phyloP scores from a whole-genome alignment of 176 grass and related monocot genomes.

The Metroxylon sagu region DNA sequence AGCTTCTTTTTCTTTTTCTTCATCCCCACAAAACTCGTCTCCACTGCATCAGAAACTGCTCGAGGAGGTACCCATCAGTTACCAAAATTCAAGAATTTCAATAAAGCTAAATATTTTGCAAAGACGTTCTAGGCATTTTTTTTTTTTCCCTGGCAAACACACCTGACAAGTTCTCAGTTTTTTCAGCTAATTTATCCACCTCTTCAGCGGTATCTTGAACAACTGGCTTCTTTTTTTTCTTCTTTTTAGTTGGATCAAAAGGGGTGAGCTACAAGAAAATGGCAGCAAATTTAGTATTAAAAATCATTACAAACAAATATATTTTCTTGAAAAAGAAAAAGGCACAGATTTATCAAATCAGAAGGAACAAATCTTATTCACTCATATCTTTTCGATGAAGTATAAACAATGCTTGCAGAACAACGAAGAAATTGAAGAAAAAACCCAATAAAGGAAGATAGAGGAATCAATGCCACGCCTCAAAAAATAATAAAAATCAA shows the following conservation, averaged over 20 bases:
- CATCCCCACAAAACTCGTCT: slow-evolving; percentile 50
- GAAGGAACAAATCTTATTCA: too few species aligned
- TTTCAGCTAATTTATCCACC: slow-evolving; percentile 62
- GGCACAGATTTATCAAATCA: too few species aligned
- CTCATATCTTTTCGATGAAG: too few species aligned
- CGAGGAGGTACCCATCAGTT: not conserved
- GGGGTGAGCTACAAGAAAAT: slow-evolving; percentile 49
- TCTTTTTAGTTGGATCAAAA: slow-evolving; percentile 95
- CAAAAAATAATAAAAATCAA: not conserved
- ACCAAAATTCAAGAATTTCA: slow-evolving; percentile 1
- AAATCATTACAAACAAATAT: not conserved
- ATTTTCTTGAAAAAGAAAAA: not conserved
- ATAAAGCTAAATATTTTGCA: too few species aligned
- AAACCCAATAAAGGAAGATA: not conserved
- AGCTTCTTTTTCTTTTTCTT: slow-evolving; percentile 97
- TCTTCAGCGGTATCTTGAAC: slow-evolving; percentile 77
- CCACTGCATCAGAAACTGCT: slow-evolving; percentile 44
- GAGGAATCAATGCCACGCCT: not conserved
- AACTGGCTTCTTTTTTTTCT: slow-evolving; percentile 96
- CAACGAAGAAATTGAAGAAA: too few species aligned
- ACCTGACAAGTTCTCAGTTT: slow-evolving; percentile 48
- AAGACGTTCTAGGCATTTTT: not conserved
- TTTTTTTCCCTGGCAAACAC: not conserved
- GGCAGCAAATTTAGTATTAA: not conserved
- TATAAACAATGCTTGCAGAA: too few species aligned